Conservation (phyloP, 2,329 filamentous ascomycete genomes). For the Aspergillus thermomutatus region DNA sequence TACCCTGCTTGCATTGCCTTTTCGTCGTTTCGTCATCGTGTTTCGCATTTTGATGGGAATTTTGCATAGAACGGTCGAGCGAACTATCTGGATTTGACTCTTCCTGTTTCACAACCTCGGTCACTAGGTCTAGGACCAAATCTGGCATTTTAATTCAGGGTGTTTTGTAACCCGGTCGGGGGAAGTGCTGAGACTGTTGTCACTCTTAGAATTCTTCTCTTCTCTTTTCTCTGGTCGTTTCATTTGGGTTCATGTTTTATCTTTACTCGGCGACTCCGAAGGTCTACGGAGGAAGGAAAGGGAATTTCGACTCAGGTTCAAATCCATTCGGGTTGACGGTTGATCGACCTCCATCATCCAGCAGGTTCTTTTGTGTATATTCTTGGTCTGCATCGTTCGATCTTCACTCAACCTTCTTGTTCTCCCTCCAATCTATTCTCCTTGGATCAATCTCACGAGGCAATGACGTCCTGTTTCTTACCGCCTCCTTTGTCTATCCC, state of each 20-base stretch:
- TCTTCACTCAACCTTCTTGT: not conserved
- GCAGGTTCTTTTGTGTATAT: not conserved
- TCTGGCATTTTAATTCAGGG: conserved; percentile 6
- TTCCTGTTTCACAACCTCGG: conserved; percentile 6
- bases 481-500: not conserved
- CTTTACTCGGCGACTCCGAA: not conserved
- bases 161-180: not conserved
- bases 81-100: conserved; percentile 11
- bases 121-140: conserved; percentile 14
- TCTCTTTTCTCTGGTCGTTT: not conserved
- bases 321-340: not conserved
- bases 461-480: not conserved
- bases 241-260: not conserved
- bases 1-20: not conserved
- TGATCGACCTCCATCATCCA: not conserved
- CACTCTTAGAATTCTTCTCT: not conserved
- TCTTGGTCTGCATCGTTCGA: not conserved
- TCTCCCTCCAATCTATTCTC: not conserved
- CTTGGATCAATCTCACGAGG: not conserved
- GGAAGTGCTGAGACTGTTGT: not conserved
- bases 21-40: not conserved
- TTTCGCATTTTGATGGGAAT: conserved; percentile 9
- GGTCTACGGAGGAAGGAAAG: not conserved
- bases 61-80: conserved; percentile 23
- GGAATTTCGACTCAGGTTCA: not conserved